Evolutionary conservation across 129 eudicot genomes (phyloP), one percentile per base, ranked within the genome.

Genomic region (Daucus carota): DNA sequence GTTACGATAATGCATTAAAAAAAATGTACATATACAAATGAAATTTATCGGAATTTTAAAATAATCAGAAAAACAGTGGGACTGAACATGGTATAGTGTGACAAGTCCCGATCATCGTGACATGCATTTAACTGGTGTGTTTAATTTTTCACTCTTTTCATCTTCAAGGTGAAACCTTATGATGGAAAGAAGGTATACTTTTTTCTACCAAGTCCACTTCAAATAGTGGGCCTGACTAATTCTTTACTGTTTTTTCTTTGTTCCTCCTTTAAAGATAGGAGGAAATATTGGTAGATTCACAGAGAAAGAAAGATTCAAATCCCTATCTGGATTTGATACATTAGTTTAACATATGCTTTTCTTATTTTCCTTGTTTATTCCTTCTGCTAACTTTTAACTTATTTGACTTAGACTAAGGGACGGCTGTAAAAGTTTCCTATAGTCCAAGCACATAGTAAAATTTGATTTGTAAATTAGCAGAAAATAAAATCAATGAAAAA

Each of bases 171-270:
- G 52, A 62, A 75, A 75, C 72, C 52, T 60, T 59, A 62, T 62
- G 72, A 60, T 75, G 59, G 22, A 24, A 59, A 42, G 46, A 48
- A 38, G 50, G 71, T 16, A 28, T 7, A 38, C 43, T 24, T 60
- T 75, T 40, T 75, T 8, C 48, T 54, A 48, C 0, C 45, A 74
- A 74, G 77, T 31, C 60, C 60, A 74, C 42, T 74, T 76, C 72
- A 14, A 76, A 7, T 28, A 43, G 79, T 60, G 72, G 78, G 72
- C 41, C 72, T 40, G 41, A 36, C 8, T 42, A 32, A 24, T 24
- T 60, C 41, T 10, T 36, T 65, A 36, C 44, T 41, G 22, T 22
- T 20, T 32, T 17, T 32, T 9, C 22, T 20, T 1, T 18, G n/a
- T 28, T 62, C 44, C 32, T 26, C 29, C 72, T 75, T 60, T 62